Conservation (phyloP, 2,329 filamentous ascomycete genomes). For the Talaromyces sp. region DNA sequence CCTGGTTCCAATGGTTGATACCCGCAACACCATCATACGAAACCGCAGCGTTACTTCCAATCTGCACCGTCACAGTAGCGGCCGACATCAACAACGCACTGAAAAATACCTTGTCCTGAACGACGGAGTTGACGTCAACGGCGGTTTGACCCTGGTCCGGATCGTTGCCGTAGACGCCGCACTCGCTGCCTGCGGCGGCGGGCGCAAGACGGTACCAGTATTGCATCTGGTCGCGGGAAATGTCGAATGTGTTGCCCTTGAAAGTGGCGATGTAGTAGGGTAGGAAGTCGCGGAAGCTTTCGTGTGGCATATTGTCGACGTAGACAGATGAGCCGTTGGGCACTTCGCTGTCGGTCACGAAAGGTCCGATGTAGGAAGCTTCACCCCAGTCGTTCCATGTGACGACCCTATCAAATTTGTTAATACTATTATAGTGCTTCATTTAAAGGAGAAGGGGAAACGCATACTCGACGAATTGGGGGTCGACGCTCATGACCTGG, state of each 20-base stretch:
- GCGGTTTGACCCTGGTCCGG: conserved; percentile 27
- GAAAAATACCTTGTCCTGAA: conserved; percentile 33
- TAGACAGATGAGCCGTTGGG: conserved; percentile 45
- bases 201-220: conserved; percentile 38
- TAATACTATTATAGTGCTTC: background rate
- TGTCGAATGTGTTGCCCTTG: conserved; percentile 15
- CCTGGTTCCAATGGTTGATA: conserved; percentile 34
- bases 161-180: conserved; percentile 35
- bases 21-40: conserved; percentile 23
- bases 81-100: conserved; percentile 27
- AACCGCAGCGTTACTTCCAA: conserved; percentile 26
- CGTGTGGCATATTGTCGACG: conserved; percentile 29
- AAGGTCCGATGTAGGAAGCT: conserved; percentile 56
- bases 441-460: background rate
- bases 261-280: conserved; percentile 37
- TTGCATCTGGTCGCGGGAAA: conserved; percentile 25
- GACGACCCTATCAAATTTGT: conserved; percentile 42
- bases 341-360: conserved; percentile 43
- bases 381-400: conserved; percentile 63
- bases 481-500: conserved; percentile 50
- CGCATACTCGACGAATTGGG: conserved; percentile 48
- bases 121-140: conserved; percentile 26
- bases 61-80: conserved; percentile 29
- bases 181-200: conserved; percentile 25
- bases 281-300: conserved; percentile 31